A percentile compares a stretch with the other conserved stretches of the same genome.
Conservation (phyloP, 2,329 filamentous ascomycete genomes). For the Aspergillus thermomutatus region DNA sequence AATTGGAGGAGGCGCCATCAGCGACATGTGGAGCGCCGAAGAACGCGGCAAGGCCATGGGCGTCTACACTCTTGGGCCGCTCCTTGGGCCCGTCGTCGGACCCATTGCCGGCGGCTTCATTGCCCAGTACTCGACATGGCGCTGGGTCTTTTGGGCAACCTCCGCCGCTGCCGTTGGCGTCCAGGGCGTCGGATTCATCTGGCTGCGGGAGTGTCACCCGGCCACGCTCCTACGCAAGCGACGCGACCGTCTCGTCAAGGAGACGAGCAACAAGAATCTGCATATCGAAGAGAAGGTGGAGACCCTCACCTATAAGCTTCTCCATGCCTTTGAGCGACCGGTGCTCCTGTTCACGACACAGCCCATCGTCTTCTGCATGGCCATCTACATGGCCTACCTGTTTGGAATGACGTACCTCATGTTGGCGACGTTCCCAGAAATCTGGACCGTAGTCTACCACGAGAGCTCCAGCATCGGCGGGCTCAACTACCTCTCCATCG, state of each 20-base stretch:
- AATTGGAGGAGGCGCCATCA: not conserved
- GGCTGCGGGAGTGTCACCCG: conserved; percentile 60
- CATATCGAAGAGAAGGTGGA: not conserved
- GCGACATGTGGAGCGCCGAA: conserved; percentile 37
- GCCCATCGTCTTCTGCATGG: conserved; percentile 55
- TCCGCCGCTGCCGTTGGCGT: conserved; percentile 58
- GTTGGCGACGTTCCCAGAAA: conserved; percentile 55
- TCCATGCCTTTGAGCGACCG: conserved; percentile 38
- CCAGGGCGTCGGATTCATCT: conserved; percentile 56
- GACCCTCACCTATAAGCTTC: conserved; percentile 32
- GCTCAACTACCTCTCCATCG: conserved; percentile 59
- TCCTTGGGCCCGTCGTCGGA: conserved; percentile 61
- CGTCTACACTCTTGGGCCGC: conserved; percentile 57
- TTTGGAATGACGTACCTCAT: conserved; percentile 60
- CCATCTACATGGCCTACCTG: conserved; percentile 52
- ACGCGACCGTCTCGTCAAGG: conserved; percentile 18
- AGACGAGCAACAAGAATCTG: not conserved
- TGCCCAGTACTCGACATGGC: conserved; percentile 59
- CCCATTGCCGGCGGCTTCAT: conserved; percentile 63
- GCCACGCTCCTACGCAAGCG: conserved; percentile 59
- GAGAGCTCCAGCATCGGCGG: conserved; percentile 53
- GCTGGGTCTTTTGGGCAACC: conserved; percentile 66
- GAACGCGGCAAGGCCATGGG: conserved; percentile 58
- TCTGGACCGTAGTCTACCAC: conserved; percentile 53
- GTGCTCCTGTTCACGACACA: conserved; percentile 53